These are phyloP conservation scores for Aspergillus tamarii DNA, from an alignment of 2,329 filamentous ascomycete genomes.

Conservation along the genomic window DNA sequence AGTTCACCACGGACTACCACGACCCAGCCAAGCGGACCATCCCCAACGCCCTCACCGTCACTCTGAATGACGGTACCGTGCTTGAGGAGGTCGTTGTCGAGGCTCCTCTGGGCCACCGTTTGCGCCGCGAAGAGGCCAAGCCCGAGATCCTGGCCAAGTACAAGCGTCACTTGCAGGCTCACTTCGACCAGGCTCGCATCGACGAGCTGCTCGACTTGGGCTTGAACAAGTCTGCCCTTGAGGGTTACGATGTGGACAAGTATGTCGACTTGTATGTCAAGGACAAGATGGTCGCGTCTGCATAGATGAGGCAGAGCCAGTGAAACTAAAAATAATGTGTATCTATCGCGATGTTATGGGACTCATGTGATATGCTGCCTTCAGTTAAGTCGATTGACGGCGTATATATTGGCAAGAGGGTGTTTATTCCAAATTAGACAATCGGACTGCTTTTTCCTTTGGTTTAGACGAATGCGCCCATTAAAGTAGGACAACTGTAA, in stretches of 20 bases:
- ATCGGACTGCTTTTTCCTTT: not conserved
- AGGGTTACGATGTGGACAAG: constrained; percentile 82
- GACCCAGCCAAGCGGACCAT: constrained; percentile 92
- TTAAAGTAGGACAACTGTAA: too few relatives aligned
- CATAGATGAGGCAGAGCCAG: constrained; percentile 15
- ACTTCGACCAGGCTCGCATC: constrained; percentile 76
- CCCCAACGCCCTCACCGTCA: constrained; percentile 93
- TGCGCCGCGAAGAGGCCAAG: constrained; percentile 94
- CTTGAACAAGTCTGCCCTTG: constrained; percentile 73
- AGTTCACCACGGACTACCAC: constrained; percentile 96
- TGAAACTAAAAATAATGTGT: not conserved
- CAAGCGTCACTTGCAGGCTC: constrained; percentile 84
- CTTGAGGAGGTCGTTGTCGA: constrained; percentile 90
- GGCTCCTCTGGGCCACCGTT: constrained; percentile 88
- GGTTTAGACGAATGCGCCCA: not conserved
- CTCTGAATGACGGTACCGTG: constrained; percentile 89
- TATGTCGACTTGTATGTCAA: constrained; percentile 86
- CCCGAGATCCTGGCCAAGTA: constrained; percentile 95
- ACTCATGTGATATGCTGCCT: not conserved
- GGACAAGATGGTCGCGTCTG: constrained; percentile 45
- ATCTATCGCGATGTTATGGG: constrained; percentile 6
- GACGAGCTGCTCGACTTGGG: constrained; percentile 81
- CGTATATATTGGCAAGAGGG: constrained; percentile 1
- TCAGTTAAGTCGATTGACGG: not conserved
- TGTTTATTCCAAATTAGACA: not conserved